Base-by-base conservation (phyloP, 2,329 filamentous ascomycete genomes). In the Alternaria sp. region DNA sequence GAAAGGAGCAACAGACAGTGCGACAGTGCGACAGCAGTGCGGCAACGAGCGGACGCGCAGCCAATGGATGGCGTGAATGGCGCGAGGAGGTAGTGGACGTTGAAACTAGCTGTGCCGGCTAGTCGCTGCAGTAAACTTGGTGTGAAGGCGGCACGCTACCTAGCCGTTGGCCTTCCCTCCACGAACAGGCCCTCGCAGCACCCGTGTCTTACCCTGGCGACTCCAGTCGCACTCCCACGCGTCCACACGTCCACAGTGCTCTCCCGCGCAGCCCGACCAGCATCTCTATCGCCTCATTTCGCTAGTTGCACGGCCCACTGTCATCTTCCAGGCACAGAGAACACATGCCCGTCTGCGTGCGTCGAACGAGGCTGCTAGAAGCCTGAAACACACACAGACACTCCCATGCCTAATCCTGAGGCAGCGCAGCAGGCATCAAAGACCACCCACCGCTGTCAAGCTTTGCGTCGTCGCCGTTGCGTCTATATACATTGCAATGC, bases 41-140 rank as follows among this genome's bases (percentile, higher is more conserved):
- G 58, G 50, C 48, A 40, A 58, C 58, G 49, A 54, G 44, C 37
- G 46, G 55, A 46, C 40, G 51, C 50, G 40, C 51, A 56, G 63
- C 68, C 68, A 68, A 70, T 68, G 29, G 10, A 1, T 0, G 21
- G 58, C 34, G 55, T 48, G 33, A 40, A 55, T 40, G 54, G 54
- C 37, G 46, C 23, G 40, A 41, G 51, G 40, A 41, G 51, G 54
- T 45, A 48, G 56, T 59, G 57, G 58, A 60, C 66, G 59, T 61
- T 58, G 60, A 57, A 44, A 33, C 37, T 44, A 37, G 26, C 37
- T 44, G 31, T 37, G 48, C 34, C 49, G n/a, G 51, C 54, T 57
- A 60, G 45, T 28, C 34, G 14, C 41, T 53, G 60, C n/a, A 48
- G 62, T 57, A 54, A 55, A 54, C 52, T 62, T 54, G 58, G 63